phyloP scores from a whole-genome alignment of 805 yeast genomes.

The Candida dajiaensis region DNA sequence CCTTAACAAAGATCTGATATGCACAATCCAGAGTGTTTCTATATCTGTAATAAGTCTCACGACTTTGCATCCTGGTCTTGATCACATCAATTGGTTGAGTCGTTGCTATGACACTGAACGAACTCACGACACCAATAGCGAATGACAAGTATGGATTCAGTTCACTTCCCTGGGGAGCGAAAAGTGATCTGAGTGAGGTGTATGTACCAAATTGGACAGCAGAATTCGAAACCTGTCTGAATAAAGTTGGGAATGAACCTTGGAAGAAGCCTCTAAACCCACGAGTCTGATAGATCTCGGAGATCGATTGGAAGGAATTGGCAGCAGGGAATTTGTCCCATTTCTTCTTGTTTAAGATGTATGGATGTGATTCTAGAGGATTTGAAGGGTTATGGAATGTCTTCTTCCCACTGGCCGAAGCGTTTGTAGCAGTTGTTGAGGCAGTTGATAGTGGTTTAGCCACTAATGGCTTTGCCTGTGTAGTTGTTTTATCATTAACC shows the following conservation, averaged over 20 bases:
- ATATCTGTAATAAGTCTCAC: constrained; percentile 52
- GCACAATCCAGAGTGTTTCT: constrained; percentile 56
- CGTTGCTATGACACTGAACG: constrained; percentile 63
- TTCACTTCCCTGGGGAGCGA: constrained; percentile 45
- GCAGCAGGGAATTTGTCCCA: constrained; percentile 47
- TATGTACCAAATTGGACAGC: constrained; percentile 82
- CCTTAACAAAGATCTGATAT: constrained; percentile 41
- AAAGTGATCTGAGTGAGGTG: constrained; percentile 65
- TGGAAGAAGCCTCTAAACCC: constrained; percentile 77
- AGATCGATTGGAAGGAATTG: constrained; percentile 45
- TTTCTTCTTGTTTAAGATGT: constrained; percentile 27
- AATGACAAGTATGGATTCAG: constrained; percentile 29
- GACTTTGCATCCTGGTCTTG: constrained; percentile 82
- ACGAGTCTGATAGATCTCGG: constrained; percentile 64
- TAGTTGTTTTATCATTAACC: not conserved
- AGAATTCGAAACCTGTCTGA: constrained; percentile 74
- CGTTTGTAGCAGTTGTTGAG: not conserved
- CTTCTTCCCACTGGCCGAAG: constrained; percentile 10
- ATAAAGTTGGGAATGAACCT: constrained; percentile 77
- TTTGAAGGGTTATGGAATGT: constrained; percentile 26
- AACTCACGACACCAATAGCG: constrained; percentile 53
- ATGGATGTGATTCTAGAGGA: constrained; percentile 22
- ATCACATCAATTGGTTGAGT: constrained; percentile 90
- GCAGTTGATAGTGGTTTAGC: constrained; percentile 15
- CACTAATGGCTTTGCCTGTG: constrained; percentile 21